phyloP scores from a whole-genome alignment of 2,329 filamentous ascomycete genomes.

The Shiraia bambusicola region DNA sequence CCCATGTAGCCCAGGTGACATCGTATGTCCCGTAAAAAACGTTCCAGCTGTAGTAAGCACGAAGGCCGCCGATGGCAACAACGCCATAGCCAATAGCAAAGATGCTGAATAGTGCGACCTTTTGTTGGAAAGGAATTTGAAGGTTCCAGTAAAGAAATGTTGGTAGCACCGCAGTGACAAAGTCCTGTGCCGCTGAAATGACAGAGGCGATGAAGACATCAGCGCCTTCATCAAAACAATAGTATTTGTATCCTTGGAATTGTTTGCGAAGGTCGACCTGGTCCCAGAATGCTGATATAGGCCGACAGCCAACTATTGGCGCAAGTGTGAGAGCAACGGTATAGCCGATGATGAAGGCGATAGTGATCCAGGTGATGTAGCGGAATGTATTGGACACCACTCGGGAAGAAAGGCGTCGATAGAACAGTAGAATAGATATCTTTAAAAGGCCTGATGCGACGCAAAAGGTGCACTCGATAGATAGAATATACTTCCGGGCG shows the following conservation, averaged over 20 bases:
- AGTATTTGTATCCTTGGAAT: constrained; percentile 26
- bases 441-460: constrained; percentile 34
- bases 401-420: constrained; percentile 30
- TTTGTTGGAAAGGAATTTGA: constrained; percentile 30
- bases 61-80: constrained; percentile 24
- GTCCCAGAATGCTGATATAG: constrained; percentile 37
- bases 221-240: constrained; percentile 37
- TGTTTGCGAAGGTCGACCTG: constrained; percentile 21
- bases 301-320: constrained; percentile 32
- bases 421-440: constrained; percentile 39
- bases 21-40: constrained; percentile 36
- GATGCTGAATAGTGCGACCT: constrained; percentile 33
- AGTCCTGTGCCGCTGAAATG: constrained; percentile 30
- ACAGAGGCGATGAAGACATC: constrained; percentile 32
- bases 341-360: constrained; percentile 29
- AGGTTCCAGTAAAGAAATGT: constrained; percentile 38
- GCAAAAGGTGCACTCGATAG: constrained; percentile 30
- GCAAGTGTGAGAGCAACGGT: constrained; percentile 31
- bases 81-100: constrained; percentile 37
- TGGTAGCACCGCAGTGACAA: constrained; percentile 35
- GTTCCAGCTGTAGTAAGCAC: constrained; percentile 30
- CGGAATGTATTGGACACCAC: constrained; percentile 27
- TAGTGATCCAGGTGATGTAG: constrained; percentile 28
- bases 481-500: constrained; percentile 32
- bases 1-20: constrained; percentile 29